Percentiles rank a stretch among this genome's conserved stretches.
These are phyloP conservation scores for Stagonosporopsis rhizophila DNA, from an alignment of 2,329 filamentous ascomycete genomes.

Conservation along the genomic window DNA sequence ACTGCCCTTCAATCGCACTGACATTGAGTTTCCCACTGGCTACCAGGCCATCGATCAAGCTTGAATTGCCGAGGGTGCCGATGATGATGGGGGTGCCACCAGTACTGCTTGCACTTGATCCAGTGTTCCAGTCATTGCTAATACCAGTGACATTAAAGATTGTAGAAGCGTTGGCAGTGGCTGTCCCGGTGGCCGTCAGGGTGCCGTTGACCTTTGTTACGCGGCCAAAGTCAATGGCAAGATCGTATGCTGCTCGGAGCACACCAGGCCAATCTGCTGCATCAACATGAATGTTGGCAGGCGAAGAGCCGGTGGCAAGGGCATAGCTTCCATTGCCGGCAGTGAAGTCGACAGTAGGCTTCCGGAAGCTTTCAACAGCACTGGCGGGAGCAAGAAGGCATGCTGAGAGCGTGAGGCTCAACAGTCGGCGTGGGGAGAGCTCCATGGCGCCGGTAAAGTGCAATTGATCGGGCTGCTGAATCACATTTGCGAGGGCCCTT, in stretches of 20 bases:
- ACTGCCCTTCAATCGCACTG: constrained; percentile 65
- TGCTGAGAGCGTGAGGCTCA: constrained; percentile 33
- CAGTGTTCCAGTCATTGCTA: constrained; percentile 44
- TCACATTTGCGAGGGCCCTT: not conserved
- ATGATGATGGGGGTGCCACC: constrained; percentile 64
- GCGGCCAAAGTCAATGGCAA: constrained; percentile 73
- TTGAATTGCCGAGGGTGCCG: constrained; percentile 71
- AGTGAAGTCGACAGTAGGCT: constrained; percentile 58
- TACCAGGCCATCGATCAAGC: constrained; percentile 66
- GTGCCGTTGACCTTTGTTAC: constrained; percentile 72
- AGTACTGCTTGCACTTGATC: constrained; percentile 17
- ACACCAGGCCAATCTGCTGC: constrained; percentile 70
- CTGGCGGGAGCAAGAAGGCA: constrained; percentile 29
- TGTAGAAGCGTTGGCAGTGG: constrained; percentile 54
- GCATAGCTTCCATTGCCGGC: constrained; percentile 47
- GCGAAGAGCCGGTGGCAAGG: constrained; percentile 40
- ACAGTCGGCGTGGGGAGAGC: constrained; percentile 36
- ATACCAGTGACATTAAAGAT: constrained; percentile 54
- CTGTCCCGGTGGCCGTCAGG: constrained; percentile 58
- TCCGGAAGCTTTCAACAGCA: constrained; percentile 54
- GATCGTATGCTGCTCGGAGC: constrained; percentile 70
- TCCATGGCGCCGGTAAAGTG: constrained; percentile 31
- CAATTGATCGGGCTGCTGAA: constrained; percentile 9
- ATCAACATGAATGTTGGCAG: constrained; percentile 45
- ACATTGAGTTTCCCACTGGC: constrained; percentile 64